These are phyloP conservation scores for Colletotrichum sansevieriae DNA, from an alignment of 2,329 filamentous ascomycete genomes.

Conservation along the genomic window DNA sequence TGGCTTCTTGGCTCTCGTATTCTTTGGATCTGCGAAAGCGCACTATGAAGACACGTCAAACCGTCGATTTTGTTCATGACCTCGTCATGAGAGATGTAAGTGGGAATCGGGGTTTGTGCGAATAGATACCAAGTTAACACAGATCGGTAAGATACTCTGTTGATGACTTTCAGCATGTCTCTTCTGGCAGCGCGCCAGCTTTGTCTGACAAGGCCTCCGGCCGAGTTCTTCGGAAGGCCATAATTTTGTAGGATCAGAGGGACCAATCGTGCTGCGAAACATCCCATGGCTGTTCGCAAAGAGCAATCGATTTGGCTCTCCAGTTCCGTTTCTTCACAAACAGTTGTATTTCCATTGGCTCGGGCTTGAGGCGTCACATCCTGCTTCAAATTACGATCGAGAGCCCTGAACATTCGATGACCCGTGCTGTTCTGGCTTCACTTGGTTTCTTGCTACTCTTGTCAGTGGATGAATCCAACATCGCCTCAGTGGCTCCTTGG, in stretches of 20 bases:
- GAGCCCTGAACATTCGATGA: background rate
- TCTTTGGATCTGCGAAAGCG: slow-evolving; percentile 31
- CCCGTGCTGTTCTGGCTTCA: background rate
- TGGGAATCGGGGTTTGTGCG: slow-evolving; percentile 34
- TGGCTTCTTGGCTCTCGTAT: slow-evolving; percentile 18
- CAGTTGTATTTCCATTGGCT: too few relatives aligned
- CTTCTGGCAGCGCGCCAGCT: slow-evolving; percentile 37
- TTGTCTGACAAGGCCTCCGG: slow-evolving; percentile 14
- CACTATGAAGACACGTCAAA: slow-evolving; percentile 31
- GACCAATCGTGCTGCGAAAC: slow-evolving; percentile 21
- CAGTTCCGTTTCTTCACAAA: too few relatives aligned
- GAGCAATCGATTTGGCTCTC: slow-evolving; percentile 1
- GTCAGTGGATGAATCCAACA: background rate
- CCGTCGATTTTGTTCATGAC: slow-evolving; percentile 33
- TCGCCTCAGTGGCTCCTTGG: background rate
- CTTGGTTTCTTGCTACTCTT: background rate
- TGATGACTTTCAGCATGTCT: slow-evolving; percentile 41
- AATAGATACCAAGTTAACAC: slow-evolving; percentile 37
- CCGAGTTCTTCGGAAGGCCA: background rate
- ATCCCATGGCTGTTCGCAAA: slow-evolving; percentile 3
- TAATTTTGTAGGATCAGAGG: slow-evolving; percentile 1
- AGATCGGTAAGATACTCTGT: slow-evolving; percentile 37
- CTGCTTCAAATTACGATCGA: background rate
- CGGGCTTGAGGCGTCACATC: background rate
- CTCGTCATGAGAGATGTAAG: slow-evolving; percentile 37